Evolutionary conservation across 148 eudicot species (phyloP).

Genomic region (Gaultheria prostrata): DNA sequence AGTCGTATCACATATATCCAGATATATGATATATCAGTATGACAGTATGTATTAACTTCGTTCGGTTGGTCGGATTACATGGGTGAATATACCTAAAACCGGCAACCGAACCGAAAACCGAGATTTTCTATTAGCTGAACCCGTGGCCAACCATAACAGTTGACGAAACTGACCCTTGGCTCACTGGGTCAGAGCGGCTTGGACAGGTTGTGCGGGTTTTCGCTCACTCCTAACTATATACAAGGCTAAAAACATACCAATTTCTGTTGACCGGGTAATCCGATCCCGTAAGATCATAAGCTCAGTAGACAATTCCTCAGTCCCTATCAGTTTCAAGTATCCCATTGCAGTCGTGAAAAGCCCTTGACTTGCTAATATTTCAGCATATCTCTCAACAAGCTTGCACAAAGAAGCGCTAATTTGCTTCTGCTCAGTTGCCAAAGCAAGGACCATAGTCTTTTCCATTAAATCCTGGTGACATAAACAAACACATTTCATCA

Average conservation of each 20-base stretch:
- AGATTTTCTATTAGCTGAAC: too few relatives aligned
- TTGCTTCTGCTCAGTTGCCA: slow-evolving; percentile 90
- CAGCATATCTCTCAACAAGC: slow-evolving; percentile 93
- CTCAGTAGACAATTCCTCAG: slow-evolving; percentile 81
- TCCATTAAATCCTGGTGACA: slow-evolving; percentile 83
- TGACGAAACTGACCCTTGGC: too few relatives aligned
- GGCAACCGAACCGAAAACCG: too few relatives aligned
- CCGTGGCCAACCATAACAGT: too few relatives aligned
- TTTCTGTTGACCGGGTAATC: slow-evolving; percentile 60
- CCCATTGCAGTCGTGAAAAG: slow-evolving; percentile 88
- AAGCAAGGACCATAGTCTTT: slow-evolving; percentile 87
- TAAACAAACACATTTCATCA: slow-evolving; percentile 7
- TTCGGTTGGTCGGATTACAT: too few relatives aligned
- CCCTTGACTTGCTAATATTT: slow-evolving; percentile 98
- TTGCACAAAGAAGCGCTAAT: slow-evolving; percentile 86
- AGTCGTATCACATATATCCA: too few relatives aligned
- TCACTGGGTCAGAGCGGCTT: too few relatives aligned
- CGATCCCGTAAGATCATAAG: slow-evolving; percentile 81
- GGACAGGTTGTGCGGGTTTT: too few relatives aligned
- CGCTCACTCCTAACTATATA: background rate
- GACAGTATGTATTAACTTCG: too few relatives aligned
- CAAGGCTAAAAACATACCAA: slow-evolving; percentile 42
- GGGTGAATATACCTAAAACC: too few relatives aligned
- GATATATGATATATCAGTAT: too few relatives aligned
- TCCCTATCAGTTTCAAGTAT: slow-evolving; percentile 77